Evolutionary conservation across 768 basidiomycete genomes (phyloP).

Genomic region (Daedalea quercina): DNA sequence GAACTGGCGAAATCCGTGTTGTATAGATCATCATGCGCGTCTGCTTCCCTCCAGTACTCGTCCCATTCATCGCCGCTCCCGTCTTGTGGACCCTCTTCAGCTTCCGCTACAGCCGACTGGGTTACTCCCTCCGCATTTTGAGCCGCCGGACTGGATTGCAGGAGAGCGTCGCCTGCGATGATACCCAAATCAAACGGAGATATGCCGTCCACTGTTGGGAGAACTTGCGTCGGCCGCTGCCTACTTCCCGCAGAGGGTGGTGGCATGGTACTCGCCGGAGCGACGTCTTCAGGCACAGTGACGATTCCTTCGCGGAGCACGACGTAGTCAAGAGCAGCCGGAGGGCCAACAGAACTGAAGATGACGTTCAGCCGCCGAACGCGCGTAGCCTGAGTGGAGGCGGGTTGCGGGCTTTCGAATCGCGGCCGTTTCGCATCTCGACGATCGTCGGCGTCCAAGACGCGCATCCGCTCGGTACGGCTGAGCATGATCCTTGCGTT

Average conservation of each 20-base stretch:
- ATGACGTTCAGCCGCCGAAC: constrained; percentile 64
- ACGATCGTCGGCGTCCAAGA: constrained; percentile 33
- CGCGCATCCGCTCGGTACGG: constrained; percentile 63
- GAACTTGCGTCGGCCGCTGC: neutral
- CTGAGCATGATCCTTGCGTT: constrained; percentile 80
- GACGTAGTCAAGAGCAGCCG: constrained; percentile 69
- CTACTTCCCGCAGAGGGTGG: neutral
- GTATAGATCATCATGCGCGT: neutral
- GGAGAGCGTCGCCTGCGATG: neutral
- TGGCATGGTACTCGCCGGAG: neutral
- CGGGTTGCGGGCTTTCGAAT: constrained; percentile 10
- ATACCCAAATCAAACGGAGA: neutral
- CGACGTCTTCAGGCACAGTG: constrained; percentile 6
- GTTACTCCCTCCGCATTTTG: neutral
- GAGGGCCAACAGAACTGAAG: constrained; percentile 59
- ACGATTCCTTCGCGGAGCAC: constrained; percentile 56
- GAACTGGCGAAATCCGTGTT: neutral
- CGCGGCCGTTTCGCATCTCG: constrained; percentile 24
- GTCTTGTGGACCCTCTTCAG: constrained; percentile 5
- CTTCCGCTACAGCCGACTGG: neutral
- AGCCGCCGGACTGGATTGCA: neutral
- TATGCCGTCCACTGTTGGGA: neutral
- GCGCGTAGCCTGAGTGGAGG: neutral
- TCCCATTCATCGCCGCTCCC: constrained; percentile 8
- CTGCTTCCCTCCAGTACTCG: constrained; percentile 10